A percentile compares a stretch with the other conserved stretches of the same genome.
These are phyloP conservation scores for Heliophila coronopifolia DNA, from an alignment of 441 rosid species.

Conservation along the genomic window DNA sequence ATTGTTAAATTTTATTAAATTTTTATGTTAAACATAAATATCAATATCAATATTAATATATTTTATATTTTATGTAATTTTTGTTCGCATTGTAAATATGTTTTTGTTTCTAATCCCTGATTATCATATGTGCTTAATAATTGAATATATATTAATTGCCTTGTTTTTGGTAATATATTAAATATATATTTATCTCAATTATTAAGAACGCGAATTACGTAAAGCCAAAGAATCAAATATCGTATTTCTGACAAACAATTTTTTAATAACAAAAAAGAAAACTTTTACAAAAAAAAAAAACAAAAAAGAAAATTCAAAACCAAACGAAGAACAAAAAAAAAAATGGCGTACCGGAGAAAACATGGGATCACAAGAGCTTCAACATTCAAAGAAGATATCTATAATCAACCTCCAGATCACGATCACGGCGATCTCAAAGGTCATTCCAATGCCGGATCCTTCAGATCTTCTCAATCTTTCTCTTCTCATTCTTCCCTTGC, in stretches of 20 bases:
- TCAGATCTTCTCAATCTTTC: conserved; percentile 38
- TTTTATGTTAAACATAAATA: too few relatives aligned
- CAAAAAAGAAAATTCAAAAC: background rate
- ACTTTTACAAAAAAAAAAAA: background rate
- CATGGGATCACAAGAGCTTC: conserved; percentile 68
- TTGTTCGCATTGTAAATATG: too few relatives aligned
- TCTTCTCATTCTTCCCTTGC: conserved; percentile 51
- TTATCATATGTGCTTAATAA: too few relatives aligned
- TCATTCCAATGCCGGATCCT: conserved; percentile 31
- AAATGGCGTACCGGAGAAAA: conserved; percentile 87
- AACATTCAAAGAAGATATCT: conserved; percentile 72
- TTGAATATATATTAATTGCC: too few relatives aligned
- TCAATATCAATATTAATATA: too few relatives aligned
- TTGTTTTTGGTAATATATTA: too few relatives aligned
- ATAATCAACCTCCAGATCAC: conserved; percentile 33
- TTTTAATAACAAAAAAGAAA: background rate
- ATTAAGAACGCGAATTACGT: conserved; percentile 31
- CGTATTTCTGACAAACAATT: conserved; percentile 13
- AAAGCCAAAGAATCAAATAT: conserved; percentile 25
- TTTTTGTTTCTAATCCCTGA: too few relatives aligned
- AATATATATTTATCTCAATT: background rate
- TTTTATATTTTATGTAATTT: too few relatives aligned
- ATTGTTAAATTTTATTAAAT: too few relatives aligned
- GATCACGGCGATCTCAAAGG: conserved; percentile 30
- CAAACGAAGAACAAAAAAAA: background rate